Base-by-base conservation (phyloP, 257 asterid genomes). In the Solanum infundibuliforme region DNA sequence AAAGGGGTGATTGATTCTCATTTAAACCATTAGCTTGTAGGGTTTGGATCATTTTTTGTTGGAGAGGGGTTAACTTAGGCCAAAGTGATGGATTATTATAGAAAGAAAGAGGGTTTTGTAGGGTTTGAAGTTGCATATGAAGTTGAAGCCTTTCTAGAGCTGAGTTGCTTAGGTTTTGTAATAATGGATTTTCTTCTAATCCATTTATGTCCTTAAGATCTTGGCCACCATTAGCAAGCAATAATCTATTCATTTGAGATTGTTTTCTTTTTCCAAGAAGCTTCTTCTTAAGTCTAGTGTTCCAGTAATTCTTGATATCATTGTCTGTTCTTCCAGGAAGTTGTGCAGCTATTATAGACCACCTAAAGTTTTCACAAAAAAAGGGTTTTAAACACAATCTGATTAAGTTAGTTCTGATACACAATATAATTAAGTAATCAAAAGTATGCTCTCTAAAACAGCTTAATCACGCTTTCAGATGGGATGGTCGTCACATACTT, bases 271-370 rank as follows among this genome's bases (percentile, higher is more conserved):
- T 90, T 34, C 99, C 99, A 0, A 97, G 91, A 76, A 97, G 35
- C 87, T 97, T 97, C 83, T 97, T 95, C 93, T 97, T 97, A 91
- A 97, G 85, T 87, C 94, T 87, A 0, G 98, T 95, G 91, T 96
- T 96, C 99, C 99, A 96, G 85, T 96, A 96, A 89, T 96, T 96
- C 90, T 96, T 96, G 90, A 96, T 96, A 84, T 96, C 99, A 8
- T 96, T 96, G 16, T 96, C 99, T 3, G 99, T 96, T 89, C 99
- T 95, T 87, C 99, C 99, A 0, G 99, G 98, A 48, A 96, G 88
- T 86, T 96, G 99, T 8, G 99, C 99, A 81, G 99, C 99, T 76
- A 96, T 96, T 87, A 96, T 94, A 2, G 99, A 96, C 99, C 99
- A 95, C 92, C 99, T 91, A 84, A 72, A 65, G 55, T 27, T 83